phyloP scores from a whole-genome alignment of 176 grass and related monocot genomes.

The Luzula sylvatica region DNA sequence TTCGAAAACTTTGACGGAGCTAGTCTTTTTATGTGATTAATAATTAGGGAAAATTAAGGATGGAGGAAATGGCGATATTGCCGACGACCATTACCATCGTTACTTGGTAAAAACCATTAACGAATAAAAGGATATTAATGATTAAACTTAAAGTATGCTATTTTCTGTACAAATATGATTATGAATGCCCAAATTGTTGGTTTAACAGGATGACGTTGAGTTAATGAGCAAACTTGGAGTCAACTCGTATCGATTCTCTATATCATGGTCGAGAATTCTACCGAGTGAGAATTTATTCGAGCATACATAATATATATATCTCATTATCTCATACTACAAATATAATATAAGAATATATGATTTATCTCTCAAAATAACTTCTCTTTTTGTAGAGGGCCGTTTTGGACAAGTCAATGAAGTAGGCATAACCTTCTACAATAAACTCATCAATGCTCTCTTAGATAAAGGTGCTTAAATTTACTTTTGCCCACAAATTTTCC shows the following conservation, averaged over 20 bases:
- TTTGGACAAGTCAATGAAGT: conserved; percentile 38
- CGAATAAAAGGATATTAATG: neutral
- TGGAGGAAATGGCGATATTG: conserved; percentile 41
- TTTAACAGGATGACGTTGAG: conserved; percentile 43
- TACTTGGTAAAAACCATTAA: conserved; percentile 36
- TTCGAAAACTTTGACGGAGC: neutral
- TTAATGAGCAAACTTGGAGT: conserved; percentile 44
- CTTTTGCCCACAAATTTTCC: too few relatives aligned
- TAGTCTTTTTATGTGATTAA: neutral
- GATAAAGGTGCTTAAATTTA: conserved; percentile 38
- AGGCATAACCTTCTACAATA: conserved; percentile 43
- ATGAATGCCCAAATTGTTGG: neutral
- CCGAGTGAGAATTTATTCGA: conserved; percentile 50
- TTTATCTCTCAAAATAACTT: conserved; percentile 1
- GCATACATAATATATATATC: too few relatives aligned
- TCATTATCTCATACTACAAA: neutral
- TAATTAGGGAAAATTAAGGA: conserved; percentile 37
- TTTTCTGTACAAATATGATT: neutral
- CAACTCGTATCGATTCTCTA: conserved; percentile 73
- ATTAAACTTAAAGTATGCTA: neutral
- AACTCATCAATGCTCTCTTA: conserved; percentile 30
- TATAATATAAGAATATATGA: neutral
- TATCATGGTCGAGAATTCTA: conserved; percentile 57
- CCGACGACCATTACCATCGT: conserved; percentile 57
- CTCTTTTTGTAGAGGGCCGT: conserved; percentile 24